Percentiles rank a stretch among this genome's conserved stretches.
Evolutionary conservation across 495 filamentous ascomycete genomes (phyloP).

Genomic region (Hypoxylon fuscum): DNA sequence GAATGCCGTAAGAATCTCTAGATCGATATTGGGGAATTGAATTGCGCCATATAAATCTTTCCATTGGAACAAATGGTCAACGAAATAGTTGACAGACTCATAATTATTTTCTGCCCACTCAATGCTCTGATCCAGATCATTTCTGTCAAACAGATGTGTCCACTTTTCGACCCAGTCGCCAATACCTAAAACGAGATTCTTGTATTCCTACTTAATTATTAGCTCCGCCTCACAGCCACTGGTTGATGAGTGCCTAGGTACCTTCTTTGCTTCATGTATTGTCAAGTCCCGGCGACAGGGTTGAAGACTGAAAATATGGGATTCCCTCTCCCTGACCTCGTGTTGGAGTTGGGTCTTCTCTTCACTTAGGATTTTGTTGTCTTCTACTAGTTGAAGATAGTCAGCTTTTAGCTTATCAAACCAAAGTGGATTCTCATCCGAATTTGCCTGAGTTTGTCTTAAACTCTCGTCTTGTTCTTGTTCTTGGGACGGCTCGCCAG

Average conservation of each 20-base stretch:
- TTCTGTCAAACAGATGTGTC: background rate
- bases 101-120: background rate
- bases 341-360: too few species aligned
- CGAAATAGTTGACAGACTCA: background rate
- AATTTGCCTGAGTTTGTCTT: too few species aligned
- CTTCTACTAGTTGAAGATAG: too few species aligned
- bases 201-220: conserved; percentile 36
- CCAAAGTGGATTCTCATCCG: too few species aligned
- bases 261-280: conserved; percentile 37
- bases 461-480: too few species aligned
- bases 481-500: too few species aligned
- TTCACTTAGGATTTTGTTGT: too few species aligned
- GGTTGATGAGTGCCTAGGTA: conserved; percentile 18
- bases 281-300: conserved; percentile 44
- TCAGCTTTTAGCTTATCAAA: too few species aligned
- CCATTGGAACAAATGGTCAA: background rate
- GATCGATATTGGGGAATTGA: conserved; percentile 41
- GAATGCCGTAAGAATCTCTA: conserved; percentile 45
- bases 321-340: conserved; percentile 4
- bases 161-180: conserved; percentile 40
- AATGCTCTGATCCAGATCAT: background rate
- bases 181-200: conserved; percentile 36
- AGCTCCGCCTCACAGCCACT: background rate
- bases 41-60: background rate
- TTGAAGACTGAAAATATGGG: conserved; percentile 49